These are phyloP conservation scores for Crithidia acanthocephali DNA, from an alignment of 208 protist species.

Conservation along the genomic window DNA sequence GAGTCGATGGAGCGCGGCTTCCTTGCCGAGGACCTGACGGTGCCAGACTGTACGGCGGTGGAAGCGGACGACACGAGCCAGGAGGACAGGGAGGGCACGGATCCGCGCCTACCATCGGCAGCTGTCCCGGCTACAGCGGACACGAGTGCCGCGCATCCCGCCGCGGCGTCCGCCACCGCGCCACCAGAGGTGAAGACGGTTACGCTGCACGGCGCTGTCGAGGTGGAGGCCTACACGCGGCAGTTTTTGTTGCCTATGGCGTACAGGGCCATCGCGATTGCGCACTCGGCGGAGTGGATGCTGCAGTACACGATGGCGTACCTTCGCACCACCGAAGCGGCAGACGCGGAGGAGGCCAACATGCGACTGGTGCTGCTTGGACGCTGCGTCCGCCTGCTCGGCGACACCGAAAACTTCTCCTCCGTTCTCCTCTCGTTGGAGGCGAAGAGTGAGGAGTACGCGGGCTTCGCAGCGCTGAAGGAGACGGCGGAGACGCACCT, in stretches of 20 bases:
- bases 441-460: slow-evolving; percentile 71
- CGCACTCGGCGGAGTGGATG: slow-evolving; percentile 85
- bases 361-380: slow-evolving; percentile 69
- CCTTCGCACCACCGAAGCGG: slow-evolving; percentile 51
- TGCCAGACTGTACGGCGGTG: slow-evolving; percentile 44
- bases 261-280: slow-evolving; percentile 42
- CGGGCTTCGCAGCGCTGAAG: slow-evolving; percentile 53
- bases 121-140: too few species aligned
- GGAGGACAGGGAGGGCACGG: background rate
- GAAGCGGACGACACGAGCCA: background rate
- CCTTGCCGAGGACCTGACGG: slow-evolving; percentile 37
- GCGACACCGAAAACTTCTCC: slow-evolving; percentile 74
- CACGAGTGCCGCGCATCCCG: too few species aligned
- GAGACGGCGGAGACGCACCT: slow-evolving; percentile 55
- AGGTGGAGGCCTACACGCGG: slow-evolving; percentile 63
- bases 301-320: slow-evolving; percentile 87
- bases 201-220: slow-evolving; percentile 62
- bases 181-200: slow-evolving; percentile 3
- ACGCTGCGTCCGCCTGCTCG: slow-evolving; percentile 74
- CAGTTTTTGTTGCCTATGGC: slow-evolving; percentile 48
- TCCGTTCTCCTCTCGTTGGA: slow-evolving; percentile 68
- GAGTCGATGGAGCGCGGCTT: slow-evolving; percentile 66
- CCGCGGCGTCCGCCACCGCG: slow-evolving; percentile 8
- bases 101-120: too few species aligned
- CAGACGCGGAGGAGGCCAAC: slow-evolving; percentile 57